Percentiles rank a stretch among this genome's conserved stretches.
Conservation (phyloP, 768 basidiomycete species). For the Lyophyllum shimeji region DNA sequence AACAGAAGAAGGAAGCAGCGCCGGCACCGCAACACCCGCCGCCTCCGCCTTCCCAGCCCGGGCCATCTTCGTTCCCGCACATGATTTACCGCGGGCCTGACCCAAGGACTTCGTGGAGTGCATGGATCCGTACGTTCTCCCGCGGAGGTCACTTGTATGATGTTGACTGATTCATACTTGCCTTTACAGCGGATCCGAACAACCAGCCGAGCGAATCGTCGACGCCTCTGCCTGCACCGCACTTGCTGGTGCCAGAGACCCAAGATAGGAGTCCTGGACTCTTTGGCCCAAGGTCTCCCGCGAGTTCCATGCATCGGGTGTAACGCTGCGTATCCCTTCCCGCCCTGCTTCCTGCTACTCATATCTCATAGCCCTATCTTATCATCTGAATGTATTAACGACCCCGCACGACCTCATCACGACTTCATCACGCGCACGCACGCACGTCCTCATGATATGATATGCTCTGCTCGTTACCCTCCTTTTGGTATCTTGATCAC, state of each 20-base stretch:
- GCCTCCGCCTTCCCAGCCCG: slow-evolving; percentile 15
- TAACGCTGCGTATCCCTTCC: neutral
- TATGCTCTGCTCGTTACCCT: neutral
- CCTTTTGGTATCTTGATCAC: neutral
- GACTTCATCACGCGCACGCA: neutral
- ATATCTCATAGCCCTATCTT: neutral
- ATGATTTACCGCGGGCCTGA: slow-evolving; percentile 24
- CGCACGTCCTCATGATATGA: neutral
- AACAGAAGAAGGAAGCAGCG: slow-evolving; percentile 38
- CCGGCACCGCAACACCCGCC: slow-evolving; percentile 17
- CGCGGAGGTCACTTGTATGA: neutral
- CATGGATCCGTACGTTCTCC: slow-evolving; percentile 62
- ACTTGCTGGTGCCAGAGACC: slow-evolving; percentile 57
- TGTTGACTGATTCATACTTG: neutral
- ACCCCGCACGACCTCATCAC: neutral
- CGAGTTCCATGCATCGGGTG: slow-evolving; percentile 25
- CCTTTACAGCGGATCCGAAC: slow-evolving; percentile 53
- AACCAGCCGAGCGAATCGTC: slow-evolving; percentile 61
- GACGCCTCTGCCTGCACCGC: slow-evolving; percentile 44
- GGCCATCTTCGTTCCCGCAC: slow-evolving; percentile 4
- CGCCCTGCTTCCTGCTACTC: neutral
- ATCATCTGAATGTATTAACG: neutral
- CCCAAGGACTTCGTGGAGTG: slow-evolving; percentile 57
- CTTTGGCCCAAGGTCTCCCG: slow-evolving; percentile 77
- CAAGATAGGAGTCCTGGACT: slow-evolving; percentile 55